Evolutionary conservation across 495 filamentous ascomycete species (phyloP).

Genomic region (Collariella sp.): DNA sequence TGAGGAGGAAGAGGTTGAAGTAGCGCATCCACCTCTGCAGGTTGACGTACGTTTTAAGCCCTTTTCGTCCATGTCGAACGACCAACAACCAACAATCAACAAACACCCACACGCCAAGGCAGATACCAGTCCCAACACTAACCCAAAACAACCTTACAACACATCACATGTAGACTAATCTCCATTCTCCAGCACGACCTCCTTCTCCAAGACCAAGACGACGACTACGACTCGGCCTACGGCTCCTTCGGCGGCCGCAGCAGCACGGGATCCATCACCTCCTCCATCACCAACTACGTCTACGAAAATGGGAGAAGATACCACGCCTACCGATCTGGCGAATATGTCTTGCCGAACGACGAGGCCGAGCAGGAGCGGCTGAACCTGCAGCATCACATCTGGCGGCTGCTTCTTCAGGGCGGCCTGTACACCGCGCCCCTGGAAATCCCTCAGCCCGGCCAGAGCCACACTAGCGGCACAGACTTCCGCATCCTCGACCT

Average conservation of each 20-base stretch:
- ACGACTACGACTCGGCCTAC: conserved; percentile 20
- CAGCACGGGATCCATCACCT: conserved; percentile 19
- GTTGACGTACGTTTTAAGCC: neutral
- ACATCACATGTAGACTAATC: neutral
- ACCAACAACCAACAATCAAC: no score
- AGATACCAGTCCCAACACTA: neutral
- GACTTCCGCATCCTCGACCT: conserved; percentile 45
- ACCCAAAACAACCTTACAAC: neutral
- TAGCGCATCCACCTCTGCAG: neutral
- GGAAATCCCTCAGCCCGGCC: conserved; percentile 32
- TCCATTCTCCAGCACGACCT: conserved; percentile 2
- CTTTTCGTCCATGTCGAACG: no score
- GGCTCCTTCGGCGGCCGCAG: conserved; percentile 9
- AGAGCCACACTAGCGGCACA: neutral
- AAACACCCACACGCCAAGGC: neutral
- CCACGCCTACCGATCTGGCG: conserved; percentile 22
- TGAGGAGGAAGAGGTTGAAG: neutral
- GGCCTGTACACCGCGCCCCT: conserved; percentile 42
- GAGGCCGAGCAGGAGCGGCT: conserved; percentile 22
- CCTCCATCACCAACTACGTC: conserved; percentile 24
- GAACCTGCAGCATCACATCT: conserved; percentile 22
- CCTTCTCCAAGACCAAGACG: conserved; percentile 1
- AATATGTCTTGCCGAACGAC: conserved; percentile 26
- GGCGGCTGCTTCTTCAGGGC: conserved; percentile 10
- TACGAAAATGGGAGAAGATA: conserved; percentile 29